Percentiles rank a stretch among this genome's conserved stretches.
phyloP scores from a whole-genome alignment of 164 flowering plant species.

The Macadamia integrifolia region DNA sequence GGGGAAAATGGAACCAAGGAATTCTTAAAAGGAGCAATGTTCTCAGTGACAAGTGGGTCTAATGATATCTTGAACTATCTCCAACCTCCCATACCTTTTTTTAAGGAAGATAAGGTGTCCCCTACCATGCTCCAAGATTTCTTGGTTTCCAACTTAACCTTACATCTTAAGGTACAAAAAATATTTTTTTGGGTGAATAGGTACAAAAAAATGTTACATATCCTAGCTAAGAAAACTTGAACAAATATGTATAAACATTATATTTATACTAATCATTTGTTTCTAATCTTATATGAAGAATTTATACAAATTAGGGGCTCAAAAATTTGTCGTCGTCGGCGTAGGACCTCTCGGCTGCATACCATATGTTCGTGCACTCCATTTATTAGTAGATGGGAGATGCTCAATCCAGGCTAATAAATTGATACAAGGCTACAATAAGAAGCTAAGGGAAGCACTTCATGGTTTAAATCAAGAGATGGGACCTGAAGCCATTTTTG shows the following conservation, averaged over 20 bases:
- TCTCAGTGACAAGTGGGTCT: slow-evolving; percentile 60
- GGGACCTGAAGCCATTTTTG: slow-evolving; percentile 40
- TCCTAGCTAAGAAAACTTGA: background rate
- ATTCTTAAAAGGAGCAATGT: slow-evolving; percentile 37
- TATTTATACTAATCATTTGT: background rate
- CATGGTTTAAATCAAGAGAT: slow-evolving; percentile 30
- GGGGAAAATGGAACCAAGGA: slow-evolving; percentile 35
- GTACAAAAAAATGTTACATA: slow-evolving; percentile 19
- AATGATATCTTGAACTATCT: slow-evolving; percentile 52
- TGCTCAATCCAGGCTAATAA: slow-evolving; percentile 38
- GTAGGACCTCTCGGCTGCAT: slow-evolving; percentile 77
- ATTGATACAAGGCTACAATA: slow-evolving; percentile 42
- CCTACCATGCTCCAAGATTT: slow-evolving; percentile 34
- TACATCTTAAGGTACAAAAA: slow-evolving; percentile 53
- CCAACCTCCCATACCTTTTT: slow-evolving; percentile 44
- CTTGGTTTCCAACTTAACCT: slow-evolving; percentile 56
- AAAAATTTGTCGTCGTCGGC: slow-evolving; percentile 49
- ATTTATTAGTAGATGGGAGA: slow-evolving; percentile 28
- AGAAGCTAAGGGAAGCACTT: slow-evolving; percentile 23
- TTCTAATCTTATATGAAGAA: slow-evolving; percentile 25
- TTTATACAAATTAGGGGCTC: slow-evolving; percentile 46
- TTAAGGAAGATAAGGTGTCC: slow-evolving; percentile 24
- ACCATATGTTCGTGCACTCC: slow-evolving; percentile 53
- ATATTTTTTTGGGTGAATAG: too few relatives aligned
- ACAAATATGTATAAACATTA: background rate